These are phyloP conservation scores for Trifolium pratense DNA, from an alignment of 306 rosid species.

Conservation along the genomic window DNA sequence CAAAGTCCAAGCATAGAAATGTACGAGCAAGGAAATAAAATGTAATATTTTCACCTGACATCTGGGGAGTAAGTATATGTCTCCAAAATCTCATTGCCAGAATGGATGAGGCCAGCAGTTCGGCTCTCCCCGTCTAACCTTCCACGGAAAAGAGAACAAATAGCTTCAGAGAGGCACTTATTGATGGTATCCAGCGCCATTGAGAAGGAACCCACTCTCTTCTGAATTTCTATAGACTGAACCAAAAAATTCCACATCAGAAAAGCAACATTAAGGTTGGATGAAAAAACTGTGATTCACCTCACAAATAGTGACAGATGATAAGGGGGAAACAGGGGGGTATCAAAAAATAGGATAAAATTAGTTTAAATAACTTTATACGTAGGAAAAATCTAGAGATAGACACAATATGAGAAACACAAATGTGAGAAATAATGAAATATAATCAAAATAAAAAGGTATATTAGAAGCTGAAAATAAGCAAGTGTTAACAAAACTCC, in stretches of 20 bases:
- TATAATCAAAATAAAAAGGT: neutral
- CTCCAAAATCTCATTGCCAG: slow-evolving; percentile 95
- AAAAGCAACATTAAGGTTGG: slow-evolving; percentile 24
- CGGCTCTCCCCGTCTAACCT: slow-evolving; percentile 93
- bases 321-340: neutral
- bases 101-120: slow-evolving; percentile 84
- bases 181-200: slow-evolving; percentile 91
- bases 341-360: slow-evolving; percentile 5
- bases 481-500: slow-evolving; percentile 10
- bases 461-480: slow-evolving; percentile 4
- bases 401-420: slow-evolving; percentile 13
- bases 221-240: slow-evolving; percentile 94
- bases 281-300: slow-evolving; percentile 24
- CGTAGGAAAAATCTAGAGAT: slow-evolving; percentile 3
- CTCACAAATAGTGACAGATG: slow-evolving; percentile 1
- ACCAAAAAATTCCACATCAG: slow-evolving; percentile 29
- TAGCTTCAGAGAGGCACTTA: slow-evolving; percentile 94
- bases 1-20: slow-evolving; percentile 19
- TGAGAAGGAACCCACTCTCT: slow-evolving; percentile 93
- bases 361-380: slow-evolving; percentile 10
- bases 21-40: slow-evolving; percentile 11
- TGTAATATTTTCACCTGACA: slow-evolving; percentile 62
- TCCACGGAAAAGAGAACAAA: slow-evolving; percentile 90
- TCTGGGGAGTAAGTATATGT: slow-evolving; percentile 70
- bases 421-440: slow-evolving; percentile 18